A percentile compares a stretch with the other conserved stretches of the same genome.
Evolutionary conservation across 2,329 filamentous ascomycete genomes (phyloP).

Genomic region (Ophiocordyceps robertsii): DNA sequence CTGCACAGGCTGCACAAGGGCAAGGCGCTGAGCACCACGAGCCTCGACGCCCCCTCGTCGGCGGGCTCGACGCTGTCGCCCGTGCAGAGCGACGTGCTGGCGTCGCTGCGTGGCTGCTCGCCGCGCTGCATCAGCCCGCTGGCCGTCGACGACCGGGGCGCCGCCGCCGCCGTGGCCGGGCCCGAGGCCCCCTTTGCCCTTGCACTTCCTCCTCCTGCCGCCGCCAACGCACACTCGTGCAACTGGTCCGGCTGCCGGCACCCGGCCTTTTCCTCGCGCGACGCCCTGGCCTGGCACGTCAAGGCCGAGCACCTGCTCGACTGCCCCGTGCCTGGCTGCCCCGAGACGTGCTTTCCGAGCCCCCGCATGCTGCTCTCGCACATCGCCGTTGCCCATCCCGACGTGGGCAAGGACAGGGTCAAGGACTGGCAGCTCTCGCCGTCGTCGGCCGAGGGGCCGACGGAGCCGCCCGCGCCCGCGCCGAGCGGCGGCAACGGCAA

Average conservation of each 20-base stretch:
- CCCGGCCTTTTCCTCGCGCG: conserved; percentile 20
- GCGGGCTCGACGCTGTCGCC: conserved; percentile 16
- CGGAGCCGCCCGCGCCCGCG: not conserved
- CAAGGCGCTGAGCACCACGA: conserved; percentile 12
- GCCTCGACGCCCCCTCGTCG: conserved; percentile 14
- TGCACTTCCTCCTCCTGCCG: not conserved
- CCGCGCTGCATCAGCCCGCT: conserved; percentile 14
- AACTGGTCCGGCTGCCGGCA: conserved; percentile 25
- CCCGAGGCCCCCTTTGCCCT: no score
- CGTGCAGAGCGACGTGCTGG: conserved; percentile 11
- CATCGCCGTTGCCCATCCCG: conserved; percentile 20
- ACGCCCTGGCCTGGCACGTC: conserved; percentile 28
- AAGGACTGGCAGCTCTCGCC: conserved; percentile 16
- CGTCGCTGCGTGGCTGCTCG: not conserved
- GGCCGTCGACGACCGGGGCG: not conserved
- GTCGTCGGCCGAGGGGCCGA: not conserved
- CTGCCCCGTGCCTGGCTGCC: conserved; percentile 25
- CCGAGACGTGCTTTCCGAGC: conserved; percentile 20
- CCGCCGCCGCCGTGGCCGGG: not conserved
- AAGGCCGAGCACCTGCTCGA: conserved; percentile 28
- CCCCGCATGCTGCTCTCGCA: conserved; percentile 22
- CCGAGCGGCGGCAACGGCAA: not conserved
- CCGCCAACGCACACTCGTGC: conserved; percentile 19
- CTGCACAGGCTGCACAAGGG: not conserved
- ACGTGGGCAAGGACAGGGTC: conserved; percentile 6